Percentiles rank a stretch among this genome's conserved stretches.
These are phyloP conservation scores for Tolypocladium endophyticum DNA, from an alignment of 2,329 filamentous ascomycete genomes.

Conservation along the genomic window DNA sequence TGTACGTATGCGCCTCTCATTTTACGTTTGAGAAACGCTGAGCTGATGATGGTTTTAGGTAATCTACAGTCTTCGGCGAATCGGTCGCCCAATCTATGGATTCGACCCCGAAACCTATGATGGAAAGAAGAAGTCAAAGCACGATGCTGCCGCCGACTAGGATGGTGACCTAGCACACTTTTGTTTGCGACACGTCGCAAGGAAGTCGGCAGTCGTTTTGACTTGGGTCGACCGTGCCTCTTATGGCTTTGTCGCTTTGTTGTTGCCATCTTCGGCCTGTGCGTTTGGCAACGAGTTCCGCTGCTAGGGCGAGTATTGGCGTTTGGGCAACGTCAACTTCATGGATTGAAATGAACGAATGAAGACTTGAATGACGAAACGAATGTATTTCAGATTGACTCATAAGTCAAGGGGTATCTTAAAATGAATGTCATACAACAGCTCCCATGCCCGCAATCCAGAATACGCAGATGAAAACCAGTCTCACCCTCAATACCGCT, in stretches of 20 bases:
- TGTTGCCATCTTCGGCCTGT: conserved; percentile 1
- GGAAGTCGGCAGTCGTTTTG: background rate
- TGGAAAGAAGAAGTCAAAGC: conserved; percentile 1
- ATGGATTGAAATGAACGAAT: background rate
- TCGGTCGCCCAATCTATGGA: conserved; percentile 46
- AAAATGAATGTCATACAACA: conserved; percentile 5
- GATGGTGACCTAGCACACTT: too few relatives aligned
- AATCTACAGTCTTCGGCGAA: conserved; percentile 34
- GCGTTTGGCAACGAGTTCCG: background rate
- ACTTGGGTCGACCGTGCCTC: background rate
- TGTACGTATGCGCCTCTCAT: conserved; percentile 28
- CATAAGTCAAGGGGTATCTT: conserved; percentile 15
- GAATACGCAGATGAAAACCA: conserved; percentile 5
- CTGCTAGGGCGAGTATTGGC: background rate
- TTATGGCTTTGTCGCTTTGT: background rate
- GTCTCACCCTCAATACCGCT: background rate
- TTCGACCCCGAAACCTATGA: conserved; percentile 36
- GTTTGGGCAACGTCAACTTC: background rate
- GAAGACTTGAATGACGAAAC: background rate
- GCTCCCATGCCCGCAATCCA: background rate
- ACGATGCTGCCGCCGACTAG: background rate
- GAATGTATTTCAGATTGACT: background rate
- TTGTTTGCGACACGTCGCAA: background rate
- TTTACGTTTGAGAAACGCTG: too few relatives aligned
- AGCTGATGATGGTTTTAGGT: conserved; percentile 31